Evolutionary conservation across 805 yeast species (phyloP).

Genomic region (Ogataea nitratoaversa): DNA sequence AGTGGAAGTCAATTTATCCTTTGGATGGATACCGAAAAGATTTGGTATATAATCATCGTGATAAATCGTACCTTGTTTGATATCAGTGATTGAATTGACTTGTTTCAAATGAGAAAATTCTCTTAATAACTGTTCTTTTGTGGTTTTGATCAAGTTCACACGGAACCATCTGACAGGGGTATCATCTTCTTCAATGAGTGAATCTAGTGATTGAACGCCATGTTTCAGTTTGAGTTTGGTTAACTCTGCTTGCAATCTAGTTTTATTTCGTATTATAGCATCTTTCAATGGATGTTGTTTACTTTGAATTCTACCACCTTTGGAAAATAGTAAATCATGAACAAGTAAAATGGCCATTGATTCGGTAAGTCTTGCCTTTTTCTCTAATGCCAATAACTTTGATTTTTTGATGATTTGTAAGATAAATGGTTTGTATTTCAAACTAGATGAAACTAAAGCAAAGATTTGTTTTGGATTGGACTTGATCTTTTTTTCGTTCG

Average conservation of each 20-base stretch:
- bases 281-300: conserved; percentile 87
- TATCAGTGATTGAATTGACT: conserved; percentile 42
- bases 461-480: conserved; percentile 79
- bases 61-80: conserved; percentile 55
- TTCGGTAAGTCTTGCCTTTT: conserved; percentile 43
- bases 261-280: conserved; percentile 69
- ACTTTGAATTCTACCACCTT: conserved; percentile 78
- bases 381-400: conserved; percentile 54
- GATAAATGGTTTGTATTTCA: conserved; percentile 65
- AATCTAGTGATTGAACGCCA: conserved; percentile 54
- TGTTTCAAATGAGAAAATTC: conserved; percentile 42
- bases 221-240: conserved; percentile 71
- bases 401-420: conserved; percentile 61
- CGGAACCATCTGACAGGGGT: conserved; percentile 82
- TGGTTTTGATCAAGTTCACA: conserved; percentile 58
- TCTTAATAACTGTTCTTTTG: conserved; percentile 34
- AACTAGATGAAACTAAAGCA: conserved; percentile 77
- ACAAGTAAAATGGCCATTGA: conserved; percentile 60
- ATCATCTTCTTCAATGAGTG: conserved; percentile 50
- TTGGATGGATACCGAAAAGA: conserved; percentile 78
- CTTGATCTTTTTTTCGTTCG: conserved; percentile 43
- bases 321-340: conserved; percentile 76
- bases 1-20: conserved; percentile 63
- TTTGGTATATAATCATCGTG: conserved; percentile 71
- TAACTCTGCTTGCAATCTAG: conserved; percentile 78